phyloP scores from a whole-genome alignment of 768 basidiomycete species.

The Lactarius akahatsu region DNA sequence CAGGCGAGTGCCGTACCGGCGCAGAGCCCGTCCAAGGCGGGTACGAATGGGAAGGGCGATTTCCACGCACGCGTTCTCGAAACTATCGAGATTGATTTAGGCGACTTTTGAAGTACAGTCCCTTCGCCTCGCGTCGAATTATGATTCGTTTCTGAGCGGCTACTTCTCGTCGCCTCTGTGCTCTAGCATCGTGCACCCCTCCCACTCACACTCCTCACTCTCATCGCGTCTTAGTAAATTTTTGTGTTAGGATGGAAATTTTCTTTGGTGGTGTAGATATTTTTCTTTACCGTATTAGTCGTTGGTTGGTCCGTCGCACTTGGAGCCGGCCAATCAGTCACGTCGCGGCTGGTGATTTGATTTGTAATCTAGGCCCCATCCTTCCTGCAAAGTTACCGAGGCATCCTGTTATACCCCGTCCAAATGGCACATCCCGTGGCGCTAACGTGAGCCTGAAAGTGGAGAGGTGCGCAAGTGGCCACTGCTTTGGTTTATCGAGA shows the following conservation, averaged over 20 bases:
- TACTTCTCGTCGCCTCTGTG: neutral
- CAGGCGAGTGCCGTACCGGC: conserved; percentile 25
- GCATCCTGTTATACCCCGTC: neutral
- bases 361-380: conserved; percentile 16
- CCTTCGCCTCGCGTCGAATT: too few relatives aligned
- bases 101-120: conserved; percentile 55
- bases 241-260: neutral
- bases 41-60: conserved; percentile 42
- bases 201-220: neutral
- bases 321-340: conserved; percentile 4
- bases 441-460: neutral
- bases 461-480: conserved; percentile 23
- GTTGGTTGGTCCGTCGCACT: conserved; percentile 16
- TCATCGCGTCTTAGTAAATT: neutral
- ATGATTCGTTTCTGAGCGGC: conserved; percentile 3
- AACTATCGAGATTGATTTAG: conserved; percentile 71
- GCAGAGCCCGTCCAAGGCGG: conserved; percentile 31
- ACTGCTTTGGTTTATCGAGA: neutral
- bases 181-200: neutral
- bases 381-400: too few relatives aligned
- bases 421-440: neutral
- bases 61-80: conserved; percentile 62
- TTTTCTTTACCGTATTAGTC: conserved; percentile 13
- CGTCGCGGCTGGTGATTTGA: conserved; percentile 1
- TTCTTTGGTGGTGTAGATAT: conserved; percentile 11